Evolutionary conservation across 768 basidiomycete genomes (phyloP).

Genomic region (Hygrocybe coccinea): DNA sequence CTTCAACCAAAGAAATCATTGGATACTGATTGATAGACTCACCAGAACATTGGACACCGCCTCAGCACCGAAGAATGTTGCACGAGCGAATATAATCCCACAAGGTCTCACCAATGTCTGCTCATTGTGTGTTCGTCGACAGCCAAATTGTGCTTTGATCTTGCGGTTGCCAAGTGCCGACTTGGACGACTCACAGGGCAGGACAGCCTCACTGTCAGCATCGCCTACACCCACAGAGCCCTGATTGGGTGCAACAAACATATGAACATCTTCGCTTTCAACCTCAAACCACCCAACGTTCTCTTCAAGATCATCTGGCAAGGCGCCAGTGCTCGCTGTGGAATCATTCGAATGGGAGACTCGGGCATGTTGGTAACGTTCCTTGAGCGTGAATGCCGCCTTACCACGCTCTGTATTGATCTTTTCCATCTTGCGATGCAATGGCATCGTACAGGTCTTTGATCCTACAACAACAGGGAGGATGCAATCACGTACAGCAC

Average conservation of each 20-base stretch:
- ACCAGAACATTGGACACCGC: slow-evolving; percentile 16
- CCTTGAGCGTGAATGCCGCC: slow-evolving; percentile 13
- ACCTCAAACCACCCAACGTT: slow-evolving; percentile 9
- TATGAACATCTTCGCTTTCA: not conserved
- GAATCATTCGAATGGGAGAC: slow-evolving; percentile 9
- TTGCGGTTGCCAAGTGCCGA: slow-evolving; percentile 9
- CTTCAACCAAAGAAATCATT: too few species aligned
- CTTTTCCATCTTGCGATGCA: slow-evolving; percentile 9
- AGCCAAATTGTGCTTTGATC: slow-evolving; percentile 11
- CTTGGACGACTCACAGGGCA: slow-evolving; percentile 3
- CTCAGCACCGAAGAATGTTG: slow-evolving; percentile 9
- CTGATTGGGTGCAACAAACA: not conserved
- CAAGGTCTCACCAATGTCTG: slow-evolving; percentile 16
- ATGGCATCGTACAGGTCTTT: slow-evolving; percentile 8
- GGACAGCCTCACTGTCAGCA: not conserved
- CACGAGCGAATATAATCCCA: slow-evolving; percentile 17
- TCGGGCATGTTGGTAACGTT: slow-evolving; percentile 10
- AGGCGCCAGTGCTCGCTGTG: not conserved
- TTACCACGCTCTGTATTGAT: slow-evolving; percentile 4
- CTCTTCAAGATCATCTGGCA: slow-evolving; percentile 6
- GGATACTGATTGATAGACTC: slow-evolving; percentile 7
- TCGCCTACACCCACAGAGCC: slow-evolving; percentile 14
- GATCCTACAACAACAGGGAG: not conserved
- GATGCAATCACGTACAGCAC: slow-evolving; percentile 15
- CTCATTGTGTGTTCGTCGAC: slow-evolving; percentile 18